Evolutionary conservation across 129 eudicot species (phyloP).

Genomic region (Lactuca saligna): DNA sequence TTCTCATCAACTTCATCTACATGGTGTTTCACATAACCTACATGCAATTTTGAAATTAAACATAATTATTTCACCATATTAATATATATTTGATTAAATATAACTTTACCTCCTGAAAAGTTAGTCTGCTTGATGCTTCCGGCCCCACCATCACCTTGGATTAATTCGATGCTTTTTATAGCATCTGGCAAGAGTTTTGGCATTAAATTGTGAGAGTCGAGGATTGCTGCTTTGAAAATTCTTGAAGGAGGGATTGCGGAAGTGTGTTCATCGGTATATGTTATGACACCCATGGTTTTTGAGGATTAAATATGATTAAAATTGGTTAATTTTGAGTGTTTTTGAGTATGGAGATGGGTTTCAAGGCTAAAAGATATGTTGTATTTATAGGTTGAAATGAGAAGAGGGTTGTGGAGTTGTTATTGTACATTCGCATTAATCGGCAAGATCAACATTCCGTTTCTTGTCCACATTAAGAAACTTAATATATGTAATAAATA

Average conservation of each 20-base stretch:
- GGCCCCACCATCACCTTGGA: constrained; percentile 54
- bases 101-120: constrained; percentile 25
- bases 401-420: too few species aligned
- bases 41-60: background rate
- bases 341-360: background rate
- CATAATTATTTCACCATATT: background rate
- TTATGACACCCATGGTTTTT: constrained; percentile 39
- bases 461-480: too few species aligned
- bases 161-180: constrained; percentile 43
- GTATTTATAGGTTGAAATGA: background rate
- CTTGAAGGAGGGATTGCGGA: constrained; percentile 35
- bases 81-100: background rate
- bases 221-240: constrained; percentile 44
- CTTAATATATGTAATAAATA: too few species aligned
- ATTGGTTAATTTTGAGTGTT: background rate
- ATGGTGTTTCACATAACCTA: constrained; percentile 36
- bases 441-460: too few species aligned
- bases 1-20: constrained; percentile 44
- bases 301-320: constrained; percentile 5
- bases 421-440: too few species aligned
- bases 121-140: constrained; percentile 53
- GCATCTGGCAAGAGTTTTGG: constrained; percentile 57
- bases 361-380: background rate
- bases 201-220: constrained; percentile 48
- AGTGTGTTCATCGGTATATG: constrained; percentile 45